Evolutionary conservation across 176 grass and related monocot species (phyloP).

Genomic region (Bolboschoenus planiculmis): DNA sequence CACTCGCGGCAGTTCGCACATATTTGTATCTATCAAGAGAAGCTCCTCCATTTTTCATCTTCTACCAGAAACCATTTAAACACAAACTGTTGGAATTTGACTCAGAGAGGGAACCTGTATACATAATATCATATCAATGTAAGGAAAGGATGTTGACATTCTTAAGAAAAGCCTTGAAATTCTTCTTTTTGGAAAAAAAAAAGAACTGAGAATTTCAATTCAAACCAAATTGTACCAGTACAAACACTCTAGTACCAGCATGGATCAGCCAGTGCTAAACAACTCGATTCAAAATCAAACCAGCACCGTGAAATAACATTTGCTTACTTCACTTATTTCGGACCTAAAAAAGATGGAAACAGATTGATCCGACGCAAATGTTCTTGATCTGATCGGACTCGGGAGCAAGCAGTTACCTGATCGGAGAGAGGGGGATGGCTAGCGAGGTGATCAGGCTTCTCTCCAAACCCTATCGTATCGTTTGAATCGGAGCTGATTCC

Average conservation of each 20-base stretch:
- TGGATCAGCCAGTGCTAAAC: neutral
- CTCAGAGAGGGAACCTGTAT: neutral
- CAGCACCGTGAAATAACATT: neutral
- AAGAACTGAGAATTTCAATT: neutral
- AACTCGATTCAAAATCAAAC: neutral
- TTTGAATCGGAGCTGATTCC: too few species aligned
- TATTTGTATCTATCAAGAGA: conserved; percentile 3
- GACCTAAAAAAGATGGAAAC: neutral
- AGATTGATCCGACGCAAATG: too few species aligned
- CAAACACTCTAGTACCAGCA: neutral
- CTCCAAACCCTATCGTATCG: too few species aligned
- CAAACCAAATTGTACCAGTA: neutral
- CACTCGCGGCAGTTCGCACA: neutral
- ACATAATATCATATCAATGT: neutral
- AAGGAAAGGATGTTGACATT: neutral
- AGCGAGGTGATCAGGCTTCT: too few species aligned
- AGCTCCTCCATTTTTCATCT: conserved; percentile 12
- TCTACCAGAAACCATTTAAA: neutral
- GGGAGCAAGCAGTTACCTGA: too few species aligned
- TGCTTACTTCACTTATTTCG: neutral
- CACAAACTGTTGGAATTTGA: neutral
- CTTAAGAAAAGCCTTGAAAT: neutral
- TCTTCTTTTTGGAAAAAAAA: too few species aligned
- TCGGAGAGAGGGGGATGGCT: too few species aligned
- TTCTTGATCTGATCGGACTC: too few species aligned